These are phyloP conservation scores for Clonostachys solani DNA, from an alignment of 2,329 filamentous ascomycete species.

Conservation along the genomic window DNA sequence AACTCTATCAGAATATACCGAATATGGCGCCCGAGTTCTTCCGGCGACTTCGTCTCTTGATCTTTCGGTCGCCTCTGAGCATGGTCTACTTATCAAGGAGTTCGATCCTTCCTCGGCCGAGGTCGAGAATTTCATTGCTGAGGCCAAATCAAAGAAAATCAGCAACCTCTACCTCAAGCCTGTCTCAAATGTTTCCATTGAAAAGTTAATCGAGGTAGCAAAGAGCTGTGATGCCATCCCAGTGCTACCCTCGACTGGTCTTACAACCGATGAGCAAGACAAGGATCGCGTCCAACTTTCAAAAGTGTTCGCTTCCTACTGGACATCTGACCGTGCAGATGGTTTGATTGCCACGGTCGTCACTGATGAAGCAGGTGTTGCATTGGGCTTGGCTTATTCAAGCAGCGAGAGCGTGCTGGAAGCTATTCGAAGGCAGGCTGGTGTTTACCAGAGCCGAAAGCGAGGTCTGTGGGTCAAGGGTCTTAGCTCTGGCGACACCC, in stretches of 20 bases:
- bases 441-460: slow-evolving; percentile 96
- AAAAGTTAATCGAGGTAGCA: slow-evolving; percentile 40
- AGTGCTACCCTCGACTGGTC: slow-evolving; percentile 64
- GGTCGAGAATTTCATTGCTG: slow-evolving; percentile 36
- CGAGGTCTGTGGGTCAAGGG: slow-evolving; percentile 96
- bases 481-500: slow-evolving; percentile 87
- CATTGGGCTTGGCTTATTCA: slow-evolving; percentile 90
- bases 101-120: slow-evolving; percentile 40
- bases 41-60: slow-evolving; percentile 43
- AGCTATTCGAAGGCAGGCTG: slow-evolving; percentile 71
- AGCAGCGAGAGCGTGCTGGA: slow-evolving; percentile 86
- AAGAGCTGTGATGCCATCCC: slow-evolving; percentile 58
- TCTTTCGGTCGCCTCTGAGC: slow-evolving; percentile 38
- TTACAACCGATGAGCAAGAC: slow-evolving; percentile 66
- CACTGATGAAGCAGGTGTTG: slow-evolving; percentile 79
- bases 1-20: slow-evolving; percentile 56
- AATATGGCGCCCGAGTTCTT: slow-evolving; percentile 53
- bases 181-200: slow-evolving; percentile 36
- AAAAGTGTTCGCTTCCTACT: slow-evolving; percentile 68
- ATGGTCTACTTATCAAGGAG: slow-evolving; percentile 47
- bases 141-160: slow-evolving; percentile 38
- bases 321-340: slow-evolving; percentile 78
- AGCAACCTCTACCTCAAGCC: slow-evolving; percentile 48
- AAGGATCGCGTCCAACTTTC: slow-evolving; percentile 53
- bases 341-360: slow-evolving; percentile 87